Conservation (phyloP, 2,329 filamentous ascomycete genomes). For the Pyricularia grisea region DNA sequence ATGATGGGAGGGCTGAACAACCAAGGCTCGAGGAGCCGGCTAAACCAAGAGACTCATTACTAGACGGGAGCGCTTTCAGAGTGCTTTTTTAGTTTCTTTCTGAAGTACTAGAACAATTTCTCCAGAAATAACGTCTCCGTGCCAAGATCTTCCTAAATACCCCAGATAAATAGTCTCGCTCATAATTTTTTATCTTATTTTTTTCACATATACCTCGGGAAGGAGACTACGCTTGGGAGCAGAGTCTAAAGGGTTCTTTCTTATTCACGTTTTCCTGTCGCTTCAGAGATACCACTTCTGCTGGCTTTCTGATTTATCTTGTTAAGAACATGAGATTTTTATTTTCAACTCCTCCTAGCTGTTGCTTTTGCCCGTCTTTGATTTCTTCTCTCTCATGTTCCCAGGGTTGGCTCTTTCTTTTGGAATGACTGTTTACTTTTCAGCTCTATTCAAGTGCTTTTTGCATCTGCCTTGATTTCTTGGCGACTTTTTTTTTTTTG, state of each 20-base stretch:
- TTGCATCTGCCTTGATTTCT: background rate
- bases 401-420: background rate
- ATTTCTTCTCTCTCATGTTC: background rate
- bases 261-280: background rate
- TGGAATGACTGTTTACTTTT: background rate
- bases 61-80: slow-evolving; percentile 14
- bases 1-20: slow-evolving; percentile 32
- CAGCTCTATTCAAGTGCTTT: background rate
- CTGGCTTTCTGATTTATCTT: background rate
- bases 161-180: background rate
- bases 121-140: background rate
- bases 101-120: background rate
- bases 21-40: slow-evolving; percentile 41
- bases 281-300: background rate
- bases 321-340: background rate
- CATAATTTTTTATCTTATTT: background rate
- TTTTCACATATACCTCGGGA: background rate
- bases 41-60: slow-evolving; percentile 44
- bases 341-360: background rate
- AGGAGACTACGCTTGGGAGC: background rate
- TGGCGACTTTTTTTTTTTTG: background rate
- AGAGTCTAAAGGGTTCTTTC: background rate
- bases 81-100: background rate
- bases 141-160: background rate
- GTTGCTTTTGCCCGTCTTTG: background rate